Evolutionary conservation across 2,329 filamentous ascomycete species (phyloP).

Genomic region (Neurospora crassa): DNA sequence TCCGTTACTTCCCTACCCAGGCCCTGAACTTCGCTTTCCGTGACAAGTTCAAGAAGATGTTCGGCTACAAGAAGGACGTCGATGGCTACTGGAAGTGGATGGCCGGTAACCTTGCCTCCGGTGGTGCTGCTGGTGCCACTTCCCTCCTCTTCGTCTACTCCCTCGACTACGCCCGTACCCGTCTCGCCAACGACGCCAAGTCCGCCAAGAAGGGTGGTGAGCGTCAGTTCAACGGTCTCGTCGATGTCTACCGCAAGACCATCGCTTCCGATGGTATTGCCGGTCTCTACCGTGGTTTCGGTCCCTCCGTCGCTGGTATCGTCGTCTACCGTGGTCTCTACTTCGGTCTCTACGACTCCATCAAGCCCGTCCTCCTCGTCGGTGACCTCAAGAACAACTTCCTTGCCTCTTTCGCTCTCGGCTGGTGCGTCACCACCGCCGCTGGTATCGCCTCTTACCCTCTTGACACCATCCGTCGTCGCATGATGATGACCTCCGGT

Average conservation of each 20-base stretch:
- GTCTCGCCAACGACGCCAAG: constrained; percentile 99
- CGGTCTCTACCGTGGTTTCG: constrained; percentile 99
- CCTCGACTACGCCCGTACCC: constrained; percentile 99
- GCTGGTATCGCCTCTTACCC: constrained; percentile 99
- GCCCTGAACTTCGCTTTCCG: constrained; percentile 99
- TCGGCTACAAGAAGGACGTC: constrained; percentile 99
- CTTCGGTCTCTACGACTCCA: constrained; percentile 99
- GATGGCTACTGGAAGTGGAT: constrained; percentile 99
- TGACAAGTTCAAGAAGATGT: constrained; percentile 99
- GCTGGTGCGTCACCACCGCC: constrained; percentile 99
- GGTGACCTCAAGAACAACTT: constrained; percentile 94
- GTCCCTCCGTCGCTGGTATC: constrained; percentile 98
- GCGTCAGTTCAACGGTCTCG: constrained; percentile 99
- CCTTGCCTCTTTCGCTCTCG: constrained; percentile 97
- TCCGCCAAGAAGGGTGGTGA: constrained; percentile 93
- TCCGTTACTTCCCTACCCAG: constrained; percentile 99
- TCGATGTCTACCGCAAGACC: constrained; percentile 99
- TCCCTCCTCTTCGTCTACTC: constrained; percentile 99
- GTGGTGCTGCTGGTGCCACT: constrained; percentile 99
- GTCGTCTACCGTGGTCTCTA: constrained; percentile 99
- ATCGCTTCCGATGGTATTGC: constrained; percentile 96
- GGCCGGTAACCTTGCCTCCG: constrained; percentile 98
- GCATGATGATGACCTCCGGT: constrained; percentile 99
- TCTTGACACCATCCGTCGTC: constrained; percentile 99
- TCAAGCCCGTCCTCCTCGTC: constrained; percentile 96